Conservation (phyloP, 768 basidiomycete genomes). For the Psilocybe subaeruginosa region DNA sequence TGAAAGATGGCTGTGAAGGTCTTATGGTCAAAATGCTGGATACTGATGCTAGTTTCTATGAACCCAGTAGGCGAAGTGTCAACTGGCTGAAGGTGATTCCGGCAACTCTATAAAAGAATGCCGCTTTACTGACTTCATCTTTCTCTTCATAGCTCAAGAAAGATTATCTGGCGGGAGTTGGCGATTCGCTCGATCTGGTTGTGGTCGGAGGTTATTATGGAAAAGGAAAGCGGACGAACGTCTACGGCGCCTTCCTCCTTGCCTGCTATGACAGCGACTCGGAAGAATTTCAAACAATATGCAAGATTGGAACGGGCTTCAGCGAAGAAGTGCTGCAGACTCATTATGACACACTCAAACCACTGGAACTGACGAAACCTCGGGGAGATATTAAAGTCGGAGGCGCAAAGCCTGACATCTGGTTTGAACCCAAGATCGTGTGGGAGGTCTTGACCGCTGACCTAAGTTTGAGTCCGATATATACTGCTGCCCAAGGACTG, state of each 20-base stretch:
- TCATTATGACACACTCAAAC: constrained; percentile 81
- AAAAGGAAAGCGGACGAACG: constrained; percentile 96
- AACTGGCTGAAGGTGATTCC: constrained; percentile 93
- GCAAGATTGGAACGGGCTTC: constrained; percentile 99
- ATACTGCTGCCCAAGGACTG: constrained; percentile 91
- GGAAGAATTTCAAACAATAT: constrained; percentile 95
- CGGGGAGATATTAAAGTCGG: constrained; percentile 88
- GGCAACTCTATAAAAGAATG: background rate
- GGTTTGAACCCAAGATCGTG: constrained; percentile 96
- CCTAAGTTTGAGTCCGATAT: constrained; percentile 93
- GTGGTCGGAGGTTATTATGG: constrained; percentile 99
- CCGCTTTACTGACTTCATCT: constrained; percentile 2
- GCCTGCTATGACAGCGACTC: constrained; percentile 96
- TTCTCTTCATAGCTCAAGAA: constrained; percentile 81
- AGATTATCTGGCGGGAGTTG: constrained; percentile 94
- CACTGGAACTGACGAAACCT: constrained; percentile 69
- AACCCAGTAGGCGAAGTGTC: constrained; percentile 92
- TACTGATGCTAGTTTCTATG: constrained; percentile 88
- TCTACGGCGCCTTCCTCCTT: constrained; percentile 97
- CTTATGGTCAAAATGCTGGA: constrained; percentile 99
- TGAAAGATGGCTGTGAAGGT: constrained; percentile 98
- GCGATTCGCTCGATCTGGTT: constrained; percentile 95
- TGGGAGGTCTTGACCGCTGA: constrained; percentile 99
- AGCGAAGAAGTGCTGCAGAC: constrained; percentile 86
- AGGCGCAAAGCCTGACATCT: constrained; percentile 94